Evolutionary conservation across 768 basidiomycete species (phyloP).

Genomic region (Gloeostereum incarnatum): DNA sequence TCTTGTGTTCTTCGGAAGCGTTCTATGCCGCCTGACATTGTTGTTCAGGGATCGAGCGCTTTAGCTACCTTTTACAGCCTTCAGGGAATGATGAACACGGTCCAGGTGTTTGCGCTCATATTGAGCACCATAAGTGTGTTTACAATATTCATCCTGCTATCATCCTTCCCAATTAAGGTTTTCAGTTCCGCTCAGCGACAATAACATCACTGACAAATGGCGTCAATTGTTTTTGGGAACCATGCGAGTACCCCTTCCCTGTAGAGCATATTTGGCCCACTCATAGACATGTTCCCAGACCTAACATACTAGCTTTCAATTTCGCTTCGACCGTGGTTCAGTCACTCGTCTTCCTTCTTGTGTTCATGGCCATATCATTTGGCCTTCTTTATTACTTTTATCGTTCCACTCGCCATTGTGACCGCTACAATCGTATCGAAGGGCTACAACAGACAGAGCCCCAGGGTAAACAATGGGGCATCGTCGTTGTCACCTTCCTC

Average conservation of each 20-base stretch:
- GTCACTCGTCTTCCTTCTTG: constrained; percentile 49
- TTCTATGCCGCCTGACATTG: constrained; percentile 2
- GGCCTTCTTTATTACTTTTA: constrained; percentile 51
- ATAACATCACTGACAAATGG: too few species aligned
- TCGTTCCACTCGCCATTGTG: constrained; percentile 35
- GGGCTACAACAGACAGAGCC: constrained; percentile 40
- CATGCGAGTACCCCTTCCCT: constrained; percentile 44
- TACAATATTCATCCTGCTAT: neutral
- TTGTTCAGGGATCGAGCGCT: constrained; percentile 54
- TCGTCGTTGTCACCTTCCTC: constrained; percentile 55
- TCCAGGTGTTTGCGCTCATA: constrained; percentile 66
- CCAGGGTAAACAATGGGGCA: constrained; percentile 35
- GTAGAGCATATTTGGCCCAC: too few species aligned
- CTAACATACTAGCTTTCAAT: constrained; percentile 68
- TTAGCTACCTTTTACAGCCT: constrained; percentile 62
- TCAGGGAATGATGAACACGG: constrained; percentile 56
- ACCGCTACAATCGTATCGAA: constrained; percentile 40
- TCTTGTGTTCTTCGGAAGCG: neutral
- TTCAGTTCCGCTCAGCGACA: constrained; percentile 24
- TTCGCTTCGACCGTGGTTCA: constrained; percentile 52
- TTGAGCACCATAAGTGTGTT: constrained; percentile 52
- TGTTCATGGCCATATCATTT: constrained; percentile 47
- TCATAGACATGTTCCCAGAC: constrained; percentile 37
- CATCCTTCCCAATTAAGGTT: constrained; percentile 28
- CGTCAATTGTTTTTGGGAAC: constrained; percentile 52